These are phyloP conservation scores for Talaromyces piceae DNA, from an alignment of 2,329 filamentous ascomycete species.

Conservation along the genomic window DNA sequence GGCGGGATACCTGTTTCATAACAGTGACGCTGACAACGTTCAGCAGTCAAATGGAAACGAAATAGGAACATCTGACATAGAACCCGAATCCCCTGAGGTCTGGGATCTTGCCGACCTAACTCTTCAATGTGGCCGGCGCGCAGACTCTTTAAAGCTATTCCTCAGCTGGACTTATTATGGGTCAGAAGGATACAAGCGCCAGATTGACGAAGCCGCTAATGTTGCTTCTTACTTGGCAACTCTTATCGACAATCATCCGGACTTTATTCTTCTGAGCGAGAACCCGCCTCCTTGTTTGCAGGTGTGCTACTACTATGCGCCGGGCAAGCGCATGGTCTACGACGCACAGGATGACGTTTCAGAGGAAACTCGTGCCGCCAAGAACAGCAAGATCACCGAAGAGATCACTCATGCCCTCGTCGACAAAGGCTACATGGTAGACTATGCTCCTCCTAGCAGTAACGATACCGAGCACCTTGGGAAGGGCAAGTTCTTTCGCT, in stretches of 20 bases:
- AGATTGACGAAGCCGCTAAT: constrained; percentile 66
- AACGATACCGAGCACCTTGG: constrained; percentile 45
- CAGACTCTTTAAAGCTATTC: constrained; percentile 79
- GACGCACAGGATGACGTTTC: constrained; percentile 19
- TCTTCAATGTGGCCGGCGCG: constrained; percentile 82
- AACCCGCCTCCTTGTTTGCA: constrained; percentile 83
- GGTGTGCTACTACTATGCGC: constrained; percentile 86
- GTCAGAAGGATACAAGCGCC: constrained; percentile 58
- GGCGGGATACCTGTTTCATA: constrained; percentile 79
- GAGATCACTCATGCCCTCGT: constrained; percentile 50
- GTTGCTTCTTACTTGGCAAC: constrained; percentile 62
- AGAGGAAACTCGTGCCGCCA: constrained; percentile 32
- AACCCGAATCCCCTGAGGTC: constrained; percentile 46
- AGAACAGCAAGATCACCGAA: constrained; percentile 51
- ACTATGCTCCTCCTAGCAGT: constrained; percentile 49
- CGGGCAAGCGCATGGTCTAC: constrained; percentile 44
- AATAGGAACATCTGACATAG: constrained; percentile 17
- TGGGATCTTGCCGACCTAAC: constrained; percentile 92
- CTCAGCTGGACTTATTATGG: constrained; percentile 89
- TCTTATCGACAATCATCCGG: constrained; percentile 46
- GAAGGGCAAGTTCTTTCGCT: constrained; percentile 59
- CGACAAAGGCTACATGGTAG: constrained; percentile 59
- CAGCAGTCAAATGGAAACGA: constrained; percentile 12
- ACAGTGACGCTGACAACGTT: constrained; percentile 33
- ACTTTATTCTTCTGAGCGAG: constrained; percentile 65